Evolutionary conservation across 192 early-diverging fungal genomes (phyloP).

Genomic region (Coemansia erecta): DNA sequence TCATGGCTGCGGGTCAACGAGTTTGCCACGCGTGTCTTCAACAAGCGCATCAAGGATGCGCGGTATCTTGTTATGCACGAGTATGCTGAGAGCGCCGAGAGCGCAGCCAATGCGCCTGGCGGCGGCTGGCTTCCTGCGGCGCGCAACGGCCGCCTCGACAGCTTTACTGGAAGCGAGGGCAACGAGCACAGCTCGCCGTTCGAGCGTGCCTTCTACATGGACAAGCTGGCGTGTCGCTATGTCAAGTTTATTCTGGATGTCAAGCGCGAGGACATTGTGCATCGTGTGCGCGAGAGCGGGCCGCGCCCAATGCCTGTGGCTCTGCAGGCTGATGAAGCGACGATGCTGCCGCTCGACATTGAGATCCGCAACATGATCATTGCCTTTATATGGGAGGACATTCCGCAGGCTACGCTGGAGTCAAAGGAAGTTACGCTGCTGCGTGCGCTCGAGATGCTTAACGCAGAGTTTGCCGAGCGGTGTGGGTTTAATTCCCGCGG

Average conservation of each 20-base stretch:
- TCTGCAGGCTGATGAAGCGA: slow-evolving; percentile 20
- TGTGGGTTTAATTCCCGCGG: slow-evolving; percentile 21
- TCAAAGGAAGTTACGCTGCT: slow-evolving; percentile 39
- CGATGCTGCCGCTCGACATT: slow-evolving; percentile 27
- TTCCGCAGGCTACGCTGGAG: slow-evolving; percentile 19
- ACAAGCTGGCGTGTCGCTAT: slow-evolving; percentile 24
- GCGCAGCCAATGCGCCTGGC: background rate
- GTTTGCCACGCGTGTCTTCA: slow-evolving; percentile 41
- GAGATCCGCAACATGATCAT: slow-evolving; percentile 25
- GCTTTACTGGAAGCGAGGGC: slow-evolving; percentile 14
- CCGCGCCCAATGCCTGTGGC: slow-evolving; percentile 43
- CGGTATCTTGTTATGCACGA: slow-evolving; percentile 32
- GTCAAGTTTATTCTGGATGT: slow-evolving; percentile 25
- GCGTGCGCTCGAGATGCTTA: slow-evolving; percentile 42
- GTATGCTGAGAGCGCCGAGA: slow-evolving; percentile 4
- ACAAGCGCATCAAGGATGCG: slow-evolving; percentile 35
- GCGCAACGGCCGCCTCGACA: slow-evolving; percentile 10
- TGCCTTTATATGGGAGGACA: slow-evolving; percentile 40
- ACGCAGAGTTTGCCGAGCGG: slow-evolving; percentile 29
- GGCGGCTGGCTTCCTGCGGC: slow-evolving; percentile 7
- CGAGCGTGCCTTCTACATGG: slow-evolving; percentile 30
- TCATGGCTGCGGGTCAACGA: slow-evolving; percentile 37
- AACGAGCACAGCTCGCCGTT: slow-evolving; percentile 26
- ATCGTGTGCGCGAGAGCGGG: slow-evolving; percentile 20
- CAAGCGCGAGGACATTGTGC: slow-evolving; percentile 23